Base-by-base conservation (phyloP, 352 stramenopile species). In the Chrysophaeum taylorii region DNA sequence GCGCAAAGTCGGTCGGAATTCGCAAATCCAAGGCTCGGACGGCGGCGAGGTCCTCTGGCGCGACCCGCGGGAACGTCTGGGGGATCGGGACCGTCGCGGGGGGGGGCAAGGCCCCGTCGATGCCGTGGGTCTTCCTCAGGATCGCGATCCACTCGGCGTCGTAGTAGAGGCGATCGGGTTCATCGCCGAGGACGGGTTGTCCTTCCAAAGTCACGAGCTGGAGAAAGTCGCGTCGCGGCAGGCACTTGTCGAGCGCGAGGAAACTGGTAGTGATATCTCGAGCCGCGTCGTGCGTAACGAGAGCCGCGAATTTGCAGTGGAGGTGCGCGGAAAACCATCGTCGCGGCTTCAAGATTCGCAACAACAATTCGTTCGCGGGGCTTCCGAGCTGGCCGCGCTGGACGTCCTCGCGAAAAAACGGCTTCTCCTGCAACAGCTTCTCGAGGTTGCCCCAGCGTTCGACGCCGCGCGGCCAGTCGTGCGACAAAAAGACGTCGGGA, bases 231-330 rank as follows among this genome's bases (percentile, higher is more conserved):
- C 92, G 80, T 52, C 89, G 85, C 16, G 91, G 94, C 2, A 99
- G 83, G 71, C 92, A 98, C 79, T 99, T 99, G 84, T 99, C 96
- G n/a, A 99, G 82, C 33, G 94, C 94, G n/a, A 98, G 74, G 79
- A 98, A 98, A 41, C 88, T 86, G 33, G 94, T 98, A 9, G 4
- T 45, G 37, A 9, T 57, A 16, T 33, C 27, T 54, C 23, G 45
- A 21, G 57, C 31, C 43, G 69, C 60, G 18, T 64, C 70, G 74
- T 98, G 94, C 12, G 76, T 76, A 5, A 98, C 89, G n/a, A 94
- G 77, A 2, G 96, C 95, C 39, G 92, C 79, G 78, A 98, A 99
- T 76, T 98, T 98, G 63, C 97, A 89, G 80, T 99, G 95, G 31
- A 99, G 82, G 78, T 99, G 96, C 29, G 94, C 94, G 0, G 92